Percentiles rank a stretch among this genome's conserved stretches.
Evolutionary conservation across 371 early-diverging fungal genomes (phyloP).

Genomic region (Mortierella sp.): DNA sequence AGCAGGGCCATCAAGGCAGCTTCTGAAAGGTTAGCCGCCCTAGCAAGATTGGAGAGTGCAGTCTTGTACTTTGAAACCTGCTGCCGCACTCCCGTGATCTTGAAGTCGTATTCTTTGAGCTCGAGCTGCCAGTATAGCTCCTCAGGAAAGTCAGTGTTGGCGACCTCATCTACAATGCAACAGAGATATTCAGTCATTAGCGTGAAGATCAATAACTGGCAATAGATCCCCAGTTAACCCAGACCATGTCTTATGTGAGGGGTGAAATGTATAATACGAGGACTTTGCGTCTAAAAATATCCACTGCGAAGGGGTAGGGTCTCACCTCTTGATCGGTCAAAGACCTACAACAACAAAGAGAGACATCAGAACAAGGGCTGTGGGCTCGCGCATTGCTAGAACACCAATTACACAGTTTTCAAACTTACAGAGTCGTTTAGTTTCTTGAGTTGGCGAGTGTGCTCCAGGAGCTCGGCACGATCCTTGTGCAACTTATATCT

Average conservation of each 20-base stretch:
- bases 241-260: background rate
- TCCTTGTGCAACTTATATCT: constrained; percentile 33
- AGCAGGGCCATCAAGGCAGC: constrained; percentile 47
- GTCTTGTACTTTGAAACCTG: constrained; percentile 27
- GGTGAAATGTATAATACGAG: background rate
- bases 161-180: constrained; percentile 43
- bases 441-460: constrained; percentile 46
- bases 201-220: too few relatives aligned
- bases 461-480: constrained; percentile 25
- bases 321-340: constrained; percentile 53
- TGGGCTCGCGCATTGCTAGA: background rate
- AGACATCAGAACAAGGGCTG: too few relatives aligned
- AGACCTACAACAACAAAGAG: constrained; percentile 21
- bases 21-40: constrained; percentile 47
- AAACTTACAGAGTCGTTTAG: constrained; percentile 41
- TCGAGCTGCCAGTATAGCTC: constrained; percentile 52
- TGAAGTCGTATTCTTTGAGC: constrained; percentile 42
- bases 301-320: background rate
- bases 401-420: too few relatives aligned
- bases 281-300: background rate
- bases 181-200: too few relatives aligned
- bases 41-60: constrained; percentile 28
- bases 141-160: constrained; percentile 51
- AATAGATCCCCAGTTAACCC: too few relatives aligned
- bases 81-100: constrained; percentile 18